Percentiles rank a stretch among this genome's conserved stretches.
These are phyloP conservation scores for Elasticomyces elasticus DNA, from an alignment of 495 filamentous ascomycete genomes.

Conservation along the genomic window DNA sequence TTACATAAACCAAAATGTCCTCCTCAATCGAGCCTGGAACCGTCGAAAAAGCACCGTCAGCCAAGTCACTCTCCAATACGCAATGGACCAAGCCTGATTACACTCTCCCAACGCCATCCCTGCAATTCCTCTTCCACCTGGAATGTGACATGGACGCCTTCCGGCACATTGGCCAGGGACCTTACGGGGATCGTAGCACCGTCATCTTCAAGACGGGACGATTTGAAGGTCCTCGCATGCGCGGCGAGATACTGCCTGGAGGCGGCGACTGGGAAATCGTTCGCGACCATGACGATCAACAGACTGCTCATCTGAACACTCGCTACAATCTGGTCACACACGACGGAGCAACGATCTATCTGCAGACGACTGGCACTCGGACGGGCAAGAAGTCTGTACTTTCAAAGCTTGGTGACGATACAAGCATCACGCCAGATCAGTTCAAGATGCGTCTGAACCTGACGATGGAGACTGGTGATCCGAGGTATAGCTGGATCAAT, in stretches of 20 bases:
- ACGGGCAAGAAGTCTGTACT: slow-evolving; percentile 7
- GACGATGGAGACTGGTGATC: slow-evolving; percentile 19
- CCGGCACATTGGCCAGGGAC: slow-evolving; percentile 12
- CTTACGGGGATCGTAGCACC: slow-evolving; percentile 10
- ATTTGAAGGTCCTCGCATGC: slow-evolving; percentile 8
- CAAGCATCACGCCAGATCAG: slow-evolving; percentile 5
- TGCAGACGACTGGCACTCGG: slow-evolving; percentile 16
- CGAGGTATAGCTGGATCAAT: slow-evolving; percentile 14
- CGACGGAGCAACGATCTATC: slow-evolving; percentile 15
- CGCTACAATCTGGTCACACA: slow-evolving; percentile 16
- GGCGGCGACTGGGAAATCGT: slow-evolving; percentile 20
- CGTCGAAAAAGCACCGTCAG: background rate
- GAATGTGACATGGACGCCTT: slow-evolving; percentile 17
- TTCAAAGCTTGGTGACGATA: slow-evolving; percentile 13
- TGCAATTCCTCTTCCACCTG: slow-evolving; percentile 13
- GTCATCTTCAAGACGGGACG: slow-evolving; percentile 16
- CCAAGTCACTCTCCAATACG: background rate
- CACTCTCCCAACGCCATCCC: slow-evolving; percentile 2
- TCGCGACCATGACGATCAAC: slow-evolving; percentile 15
- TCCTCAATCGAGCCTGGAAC: background rate
- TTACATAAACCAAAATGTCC: background rate
- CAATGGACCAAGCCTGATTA: slow-evolving; percentile 10
- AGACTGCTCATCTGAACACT: slow-evolving; percentile 16
- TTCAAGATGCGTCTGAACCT: slow-evolving; percentile 17
- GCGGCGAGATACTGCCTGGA: slow-evolving; percentile 15